A percentile compares a stretch with the other conserved stretches of the same genome.
Conservation (phyloP, 2,329 filamentous ascomycete genomes). For the Diaporthe ilicicola region DNA sequence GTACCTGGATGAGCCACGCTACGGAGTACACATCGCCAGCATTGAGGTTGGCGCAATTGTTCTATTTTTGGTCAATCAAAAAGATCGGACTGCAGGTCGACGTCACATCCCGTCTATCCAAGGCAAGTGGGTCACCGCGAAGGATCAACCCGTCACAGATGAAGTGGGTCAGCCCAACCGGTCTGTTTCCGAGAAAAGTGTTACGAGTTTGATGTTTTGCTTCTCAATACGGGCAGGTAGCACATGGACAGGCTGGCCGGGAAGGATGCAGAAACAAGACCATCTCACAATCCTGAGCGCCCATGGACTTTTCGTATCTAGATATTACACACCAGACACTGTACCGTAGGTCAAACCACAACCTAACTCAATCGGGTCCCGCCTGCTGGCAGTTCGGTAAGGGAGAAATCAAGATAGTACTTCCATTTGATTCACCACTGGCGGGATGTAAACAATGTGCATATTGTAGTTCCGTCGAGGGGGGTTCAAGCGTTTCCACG, state of each 20-base stretch:
- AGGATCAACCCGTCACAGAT: not conserved
- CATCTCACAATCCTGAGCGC: not conserved
- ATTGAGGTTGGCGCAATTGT: not conserved
- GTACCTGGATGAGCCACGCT: too few relatives aligned
- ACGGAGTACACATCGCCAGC: not conserved
- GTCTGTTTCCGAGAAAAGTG: not conserved
- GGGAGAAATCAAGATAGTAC: not conserved
- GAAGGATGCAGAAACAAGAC: not conserved
- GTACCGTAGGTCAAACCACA: not conserved
- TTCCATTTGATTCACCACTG: not conserved
- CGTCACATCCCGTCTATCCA: constrained; percentile 1
- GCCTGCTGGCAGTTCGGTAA: too few relatives aligned
- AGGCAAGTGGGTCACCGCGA: not conserved
- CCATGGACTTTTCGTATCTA: not conserved
- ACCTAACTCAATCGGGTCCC: too few relatives aligned
- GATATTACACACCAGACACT: not conserved
- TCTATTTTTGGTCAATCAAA: constrained; percentile 7
- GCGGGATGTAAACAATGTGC: not conserved
- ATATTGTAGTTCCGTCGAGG: not conserved
- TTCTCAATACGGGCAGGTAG: not conserved
- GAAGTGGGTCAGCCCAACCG: not conserved
- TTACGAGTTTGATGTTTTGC: not conserved
- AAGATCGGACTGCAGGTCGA: not conserved
- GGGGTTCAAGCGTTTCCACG: not conserved
- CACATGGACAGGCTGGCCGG: too few relatives aligned